Percentiles rank a stretch among this genome's conserved stretches.
These are phyloP conservation scores for Monilinia polystroma DNA, from an alignment of 2,329 filamentous ascomycete genomes.

Conservation along the genomic window DNA sequence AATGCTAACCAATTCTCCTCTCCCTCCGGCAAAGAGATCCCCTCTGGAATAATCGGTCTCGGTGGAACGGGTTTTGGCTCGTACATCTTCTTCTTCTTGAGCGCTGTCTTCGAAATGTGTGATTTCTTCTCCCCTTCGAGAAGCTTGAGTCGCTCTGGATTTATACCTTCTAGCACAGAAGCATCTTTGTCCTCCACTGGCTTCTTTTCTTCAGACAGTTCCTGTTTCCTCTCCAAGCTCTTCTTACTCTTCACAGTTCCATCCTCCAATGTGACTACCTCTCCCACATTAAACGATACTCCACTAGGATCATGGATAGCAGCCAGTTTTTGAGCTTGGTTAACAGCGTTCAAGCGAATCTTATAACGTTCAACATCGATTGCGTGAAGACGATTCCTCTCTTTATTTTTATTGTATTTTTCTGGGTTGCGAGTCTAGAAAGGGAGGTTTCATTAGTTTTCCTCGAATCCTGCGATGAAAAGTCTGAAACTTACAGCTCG, in stretches of 20 bases:
- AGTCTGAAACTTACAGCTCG: slow-evolving; percentile 27
- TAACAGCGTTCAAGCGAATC: slow-evolving; percentile 38
- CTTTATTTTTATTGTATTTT: slow-evolving; percentile 41
- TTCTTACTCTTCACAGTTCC: slow-evolving; percentile 35
- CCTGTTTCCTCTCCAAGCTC: slow-evolving; percentile 24
- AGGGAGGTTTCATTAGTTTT: slow-evolving; percentile 6
- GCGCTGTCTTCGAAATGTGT: slow-evolving; percentile 26
- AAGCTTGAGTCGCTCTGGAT: slow-evolving; percentile 20
- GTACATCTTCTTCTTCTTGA: slow-evolving; percentile 23
- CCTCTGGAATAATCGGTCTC: slow-evolving; percentile 37
- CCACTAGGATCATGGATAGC: slow-evolving; percentile 39
- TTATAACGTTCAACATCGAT: slow-evolving; percentile 40
- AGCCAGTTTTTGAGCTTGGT: slow-evolving; percentile 38
- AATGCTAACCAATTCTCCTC: slow-evolving; percentile 40
- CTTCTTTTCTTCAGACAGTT: slow-evolving; percentile 24
- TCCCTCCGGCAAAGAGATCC: slow-evolving; percentile 35
- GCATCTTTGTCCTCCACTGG: slow-evolving; percentile 8
- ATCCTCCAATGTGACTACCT: slow-evolving; percentile 36
- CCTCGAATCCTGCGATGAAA: background rate
- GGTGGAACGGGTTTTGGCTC: slow-evolving; percentile 28
- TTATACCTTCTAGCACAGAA: slow-evolving; percentile 20
- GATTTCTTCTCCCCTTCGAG: slow-evolving; percentile 27
- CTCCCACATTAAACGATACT: slow-evolving; percentile 39
- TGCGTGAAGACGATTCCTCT: slow-evolving; percentile 38
- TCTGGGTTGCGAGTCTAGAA: slow-evolving; percentile 39